Evolutionary conservation across 2,329 filamentous ascomycete genomes (phyloP), one percentile per base, ranked within the genome.

Genomic region (Akanthomyces uredinophilus): DNA sequence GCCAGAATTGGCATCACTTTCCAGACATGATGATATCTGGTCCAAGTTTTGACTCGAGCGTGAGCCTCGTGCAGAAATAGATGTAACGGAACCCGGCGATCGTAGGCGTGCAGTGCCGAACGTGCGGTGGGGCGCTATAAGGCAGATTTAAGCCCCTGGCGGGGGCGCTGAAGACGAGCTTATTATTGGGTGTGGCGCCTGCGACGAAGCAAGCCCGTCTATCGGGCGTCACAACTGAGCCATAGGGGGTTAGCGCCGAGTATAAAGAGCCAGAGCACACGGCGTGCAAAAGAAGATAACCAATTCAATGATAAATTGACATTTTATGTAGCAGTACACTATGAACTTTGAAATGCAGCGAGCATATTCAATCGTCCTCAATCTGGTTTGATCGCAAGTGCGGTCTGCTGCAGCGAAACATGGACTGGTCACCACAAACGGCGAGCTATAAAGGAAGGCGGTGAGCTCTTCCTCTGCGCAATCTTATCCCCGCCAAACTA

Each of bases 401-500:
- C 20, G 24, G 5, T 16, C 13, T 18, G n/a, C 43, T 8, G 20
- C 4, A 24, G 13, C 44, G 11, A 24, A 46, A 24, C 20, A 14
- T 35, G 32, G 29, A 8, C 32, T 39, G 27, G 24, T n/a, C 47
- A 29, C 37, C 22, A 3, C 10, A 5, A 4, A 44, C 54, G 43
- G 43, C 46, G 35, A 49, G 46, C 56, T n/a, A 62, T 39, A 61
- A 41, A 20, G 62, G 64, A 58, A 65, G 65, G 65, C 65, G 65
- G 65, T 66, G 60, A 65, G 39, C 1, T 20, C 24, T 20, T 16
- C 20, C 10, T 6, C 24, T 18, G 22, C 52, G 29, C 22, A 50
- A 18, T 18, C 8, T 39, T 50, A n/a, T 22, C 63, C 64, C 64
- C 65, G 64, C 65, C 62, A 67, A 58, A 55, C 13, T 46, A 67